Evolutionary conservation across 148 eudicot species (phyloP).

Genomic region (Polygonum maritimum): DNA sequence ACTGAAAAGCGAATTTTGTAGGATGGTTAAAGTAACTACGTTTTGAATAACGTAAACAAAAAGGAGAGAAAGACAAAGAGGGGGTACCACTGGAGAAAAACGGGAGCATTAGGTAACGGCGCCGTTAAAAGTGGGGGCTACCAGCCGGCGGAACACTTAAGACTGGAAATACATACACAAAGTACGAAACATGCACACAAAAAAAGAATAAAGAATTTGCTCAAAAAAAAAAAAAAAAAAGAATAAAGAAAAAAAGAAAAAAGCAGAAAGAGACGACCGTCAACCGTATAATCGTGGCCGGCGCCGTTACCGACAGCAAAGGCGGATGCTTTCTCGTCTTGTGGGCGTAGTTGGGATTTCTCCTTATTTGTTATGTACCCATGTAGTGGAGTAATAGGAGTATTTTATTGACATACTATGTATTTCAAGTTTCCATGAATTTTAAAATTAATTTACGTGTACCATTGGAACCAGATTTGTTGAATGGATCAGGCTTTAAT

Average conservation of each 20-base stretch:
- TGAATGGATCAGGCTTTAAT: too few relatives aligned
- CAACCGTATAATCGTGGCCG: not conserved
- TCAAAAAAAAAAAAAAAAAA: not conserved
- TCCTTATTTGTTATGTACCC: too few relatives aligned
- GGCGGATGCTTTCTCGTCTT: not conserved
- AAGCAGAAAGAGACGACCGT: not conserved
- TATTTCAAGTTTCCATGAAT: too few relatives aligned
- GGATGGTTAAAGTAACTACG: too few relatives aligned
- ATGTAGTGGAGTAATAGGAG: too few relatives aligned
- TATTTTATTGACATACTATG: too few relatives aligned
- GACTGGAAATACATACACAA: not conserved
- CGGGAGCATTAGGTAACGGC: not conserved
- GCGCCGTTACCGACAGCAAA: slow-evolving; percentile 9
- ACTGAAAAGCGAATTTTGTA: too few relatives aligned
- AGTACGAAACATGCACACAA: not conserved
- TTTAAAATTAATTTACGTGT: too few relatives aligned
- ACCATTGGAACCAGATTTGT: too few relatives aligned
- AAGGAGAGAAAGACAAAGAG: not conserved
- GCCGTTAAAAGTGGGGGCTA: slow-evolving; percentile 12
- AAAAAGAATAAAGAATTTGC: not conserved
- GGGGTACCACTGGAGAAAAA: not conserved
- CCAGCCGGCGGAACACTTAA: slow-evolving; percentile 6
- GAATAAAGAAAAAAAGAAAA: not conserved
- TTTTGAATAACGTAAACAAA: not conserved
- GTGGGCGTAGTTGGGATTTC: not conserved